Evolutionary conservation across 1,284 basidiomycete genomes (phyloP).

Genomic region (Agaricales sp.): DNA sequence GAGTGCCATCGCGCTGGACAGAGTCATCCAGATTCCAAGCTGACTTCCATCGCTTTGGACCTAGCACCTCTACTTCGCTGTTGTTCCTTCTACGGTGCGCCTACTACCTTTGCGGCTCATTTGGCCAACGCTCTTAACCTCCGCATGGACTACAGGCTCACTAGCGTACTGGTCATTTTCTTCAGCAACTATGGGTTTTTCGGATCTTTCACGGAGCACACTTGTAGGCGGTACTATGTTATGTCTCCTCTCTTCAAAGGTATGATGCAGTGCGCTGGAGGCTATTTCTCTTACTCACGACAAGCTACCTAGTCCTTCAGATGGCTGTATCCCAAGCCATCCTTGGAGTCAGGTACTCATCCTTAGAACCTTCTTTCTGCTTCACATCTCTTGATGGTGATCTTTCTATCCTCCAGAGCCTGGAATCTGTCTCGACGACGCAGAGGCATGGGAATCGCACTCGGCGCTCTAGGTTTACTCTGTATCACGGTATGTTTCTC

Average conservation of each 20-base stretch:
- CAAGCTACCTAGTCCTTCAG: background rate
- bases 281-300: conserved; percentile 3
- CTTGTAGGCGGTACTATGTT: conserved; percentile 32
- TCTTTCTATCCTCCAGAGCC: background rate
- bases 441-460: background rate
- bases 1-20: conserved; percentile 10
- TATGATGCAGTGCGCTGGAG: conserved; percentile 11
- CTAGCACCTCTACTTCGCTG: conserved; percentile 27
- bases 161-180: conserved; percentile 12
- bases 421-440: conserved; percentile 1
- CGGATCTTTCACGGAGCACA: conserved; percentile 25
- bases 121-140: conserved; percentile 23
- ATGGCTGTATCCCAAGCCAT: conserved; percentile 1
- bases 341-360: background rate
- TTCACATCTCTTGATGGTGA: background rate
- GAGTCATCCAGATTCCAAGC: background rate
- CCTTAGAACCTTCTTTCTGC: background rate
- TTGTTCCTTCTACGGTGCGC: conserved; percentile 30
- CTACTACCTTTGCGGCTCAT: conserved; percentile 4
- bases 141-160: conserved; percentile 17
- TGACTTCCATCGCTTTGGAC: background rate
- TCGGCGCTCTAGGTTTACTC: background rate
- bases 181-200: conserved; percentile 29
- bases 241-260: conserved; percentile 44
- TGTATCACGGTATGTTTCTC: background rate